Percentiles rank a stretch among this genome's conserved stretches.
These are phyloP conservation scores for Boletellus ananiceps DNA, from an alignment of 768 basidiomycete genomes.

Conservation along the genomic window DNA sequence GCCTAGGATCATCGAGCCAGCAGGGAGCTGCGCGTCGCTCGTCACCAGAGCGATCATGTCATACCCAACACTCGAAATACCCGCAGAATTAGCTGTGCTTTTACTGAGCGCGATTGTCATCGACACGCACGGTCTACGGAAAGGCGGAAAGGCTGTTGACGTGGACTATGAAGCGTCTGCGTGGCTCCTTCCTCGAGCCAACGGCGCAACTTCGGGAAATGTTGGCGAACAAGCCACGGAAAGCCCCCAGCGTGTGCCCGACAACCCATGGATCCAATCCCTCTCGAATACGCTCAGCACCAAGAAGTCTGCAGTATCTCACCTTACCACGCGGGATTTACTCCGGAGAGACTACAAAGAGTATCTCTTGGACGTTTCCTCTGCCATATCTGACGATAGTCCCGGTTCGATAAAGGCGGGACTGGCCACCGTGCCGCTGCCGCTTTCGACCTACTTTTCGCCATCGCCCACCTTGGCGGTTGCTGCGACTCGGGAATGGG, in stretches of 20 bases:
- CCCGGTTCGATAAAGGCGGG: slow-evolving; percentile 55
- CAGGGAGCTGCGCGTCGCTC: slow-evolving; percentile 75
- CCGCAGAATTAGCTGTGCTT: slow-evolving; percentile 68
- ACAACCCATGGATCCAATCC: slow-evolving; percentile 41
- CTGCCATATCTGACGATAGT: slow-evolving; percentile 18
- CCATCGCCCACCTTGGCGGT: slow-evolving; percentile 20
- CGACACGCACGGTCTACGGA: slow-evolving; percentile 79
- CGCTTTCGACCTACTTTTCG: slow-evolving; percentile 43
- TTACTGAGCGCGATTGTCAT: slow-evolving; percentile 78
- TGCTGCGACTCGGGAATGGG: slow-evolving; percentile 45
- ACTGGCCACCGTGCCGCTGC: slow-evolving; percentile 76
- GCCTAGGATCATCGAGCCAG: slow-evolving; percentile 64
- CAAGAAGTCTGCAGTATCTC: slow-evolving; percentile 66
- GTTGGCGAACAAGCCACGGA: background rate
- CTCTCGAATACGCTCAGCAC: slow-evolving; percentile 42
- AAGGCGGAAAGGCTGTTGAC: slow-evolving; percentile 68
- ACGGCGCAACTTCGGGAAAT: slow-evolving; percentile 29
- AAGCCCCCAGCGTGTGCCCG: slow-evolving; percentile 30
- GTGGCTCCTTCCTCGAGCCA: slow-evolving; percentile 59
- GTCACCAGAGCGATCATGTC: slow-evolving; percentile 41
- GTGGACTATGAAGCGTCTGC: slow-evolving; percentile 61
- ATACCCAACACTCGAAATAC: slow-evolving; percentile 28
- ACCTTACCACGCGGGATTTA: slow-evolving; percentile 68
- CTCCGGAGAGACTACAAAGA: slow-evolving; percentile 96
- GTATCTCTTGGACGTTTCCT: slow-evolving; percentile 49